These are phyloP conservation scores for Cladophialophora immunda DNA, from an alignment of 2,329 filamentous ascomycete species.

Conservation along the genomic window DNA sequence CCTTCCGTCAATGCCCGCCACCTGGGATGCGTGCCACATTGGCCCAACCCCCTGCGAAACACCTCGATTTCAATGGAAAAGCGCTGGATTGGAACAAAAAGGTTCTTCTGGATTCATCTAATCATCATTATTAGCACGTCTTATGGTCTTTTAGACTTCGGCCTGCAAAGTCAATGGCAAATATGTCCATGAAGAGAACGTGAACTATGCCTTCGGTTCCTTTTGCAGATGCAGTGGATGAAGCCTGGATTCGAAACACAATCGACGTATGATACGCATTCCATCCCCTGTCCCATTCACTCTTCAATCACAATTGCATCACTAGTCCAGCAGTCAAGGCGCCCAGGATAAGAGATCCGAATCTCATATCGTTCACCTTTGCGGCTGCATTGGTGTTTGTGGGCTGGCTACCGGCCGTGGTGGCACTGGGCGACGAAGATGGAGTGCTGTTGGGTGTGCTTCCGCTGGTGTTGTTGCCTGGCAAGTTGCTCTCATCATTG, in stretches of 20 bases:
- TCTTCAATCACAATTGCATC: slow-evolving; percentile 29
- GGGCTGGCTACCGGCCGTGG: slow-evolving; percentile 27
- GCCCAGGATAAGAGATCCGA: slow-evolving; percentile 31
- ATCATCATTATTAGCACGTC: slow-evolving; percentile 31
- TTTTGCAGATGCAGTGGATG: slow-evolving; percentile 22
- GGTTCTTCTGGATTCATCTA: slow-evolving; percentile 27
- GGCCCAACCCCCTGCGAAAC: not conserved
- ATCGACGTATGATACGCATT: slow-evolving; percentile 2
- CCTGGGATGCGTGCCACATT: too few species aligned
- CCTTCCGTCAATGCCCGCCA: not conserved
- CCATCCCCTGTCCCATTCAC: not conserved
- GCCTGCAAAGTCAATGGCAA: slow-evolving; percentile 35
- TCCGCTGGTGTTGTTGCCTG: slow-evolving; percentile 54
- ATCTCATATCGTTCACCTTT: slow-evolving; percentile 23
- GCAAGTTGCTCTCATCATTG: slow-evolving; percentile 64
- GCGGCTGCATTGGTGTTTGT: slow-evolving; percentile 34
- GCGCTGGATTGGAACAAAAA: not conserved
- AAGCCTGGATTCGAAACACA: slow-evolving; percentile 16
- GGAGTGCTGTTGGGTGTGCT: slow-evolving; percentile 41
- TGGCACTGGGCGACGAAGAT: slow-evolving; percentile 27
- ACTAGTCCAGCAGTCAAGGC: slow-evolving; percentile 31
- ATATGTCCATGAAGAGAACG: slow-evolving; percentile 37
- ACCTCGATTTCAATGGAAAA: not conserved
- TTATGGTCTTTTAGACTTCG: slow-evolving; percentile 29
- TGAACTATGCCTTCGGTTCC: slow-evolving; percentile 28